Conservation (phyloP, 768 basidiomycete genomes). For the Nidularia pulvinata region DNA sequence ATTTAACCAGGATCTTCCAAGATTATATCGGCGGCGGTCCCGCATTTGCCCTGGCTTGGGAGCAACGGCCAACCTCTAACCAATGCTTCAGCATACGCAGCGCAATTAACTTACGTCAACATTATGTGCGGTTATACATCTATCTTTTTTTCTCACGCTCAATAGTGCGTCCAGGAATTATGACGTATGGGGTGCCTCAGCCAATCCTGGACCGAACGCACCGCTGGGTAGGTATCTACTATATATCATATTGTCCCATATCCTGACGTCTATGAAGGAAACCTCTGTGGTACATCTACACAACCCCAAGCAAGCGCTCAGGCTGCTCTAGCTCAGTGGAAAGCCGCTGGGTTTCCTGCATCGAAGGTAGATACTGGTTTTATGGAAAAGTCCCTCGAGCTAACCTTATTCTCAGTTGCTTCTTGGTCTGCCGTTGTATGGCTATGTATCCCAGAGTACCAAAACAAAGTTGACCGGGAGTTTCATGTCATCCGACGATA, state of each 20-base stretch:
- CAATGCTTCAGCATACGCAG: conserved; percentile 65
- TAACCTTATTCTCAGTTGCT: conserved; percentile 32
- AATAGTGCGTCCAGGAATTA: conserved; percentile 62
- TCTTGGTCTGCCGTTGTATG: conserved; percentile 68
- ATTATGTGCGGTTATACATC: conserved; percentile 46
- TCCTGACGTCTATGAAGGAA: conserved; percentile 17
- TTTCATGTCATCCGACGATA: conserved; percentile 30
- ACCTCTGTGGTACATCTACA: conserved; percentile 62
- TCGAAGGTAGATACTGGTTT: conserved; percentile 40
- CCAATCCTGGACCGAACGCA: conserved; percentile 72
- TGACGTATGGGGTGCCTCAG: conserved; percentile 69
- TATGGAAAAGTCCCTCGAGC: conserved; percentile 19
- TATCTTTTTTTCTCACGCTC: background rate
- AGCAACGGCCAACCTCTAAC: conserved; percentile 59
- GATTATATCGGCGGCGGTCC: conserved; percentile 69
- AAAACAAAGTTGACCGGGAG: conserved; percentile 42
- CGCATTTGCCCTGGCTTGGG: conserved; percentile 69
- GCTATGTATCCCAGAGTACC: conserved; percentile 61
- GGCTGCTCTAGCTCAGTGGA: conserved; percentile 63
- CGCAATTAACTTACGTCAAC: conserved; percentile 63
- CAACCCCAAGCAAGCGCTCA: conserved; percentile 70
- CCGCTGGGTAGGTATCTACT: conserved; percentile 42
- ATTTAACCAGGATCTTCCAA: conserved; percentile 39
- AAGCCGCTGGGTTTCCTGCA: conserved; percentile 66
- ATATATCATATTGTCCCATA: too few species aligned